phyloP scores from a whole-genome alignment of 1,139 yeast genomes.

The Trichomonascaceae sp. region DNA sequence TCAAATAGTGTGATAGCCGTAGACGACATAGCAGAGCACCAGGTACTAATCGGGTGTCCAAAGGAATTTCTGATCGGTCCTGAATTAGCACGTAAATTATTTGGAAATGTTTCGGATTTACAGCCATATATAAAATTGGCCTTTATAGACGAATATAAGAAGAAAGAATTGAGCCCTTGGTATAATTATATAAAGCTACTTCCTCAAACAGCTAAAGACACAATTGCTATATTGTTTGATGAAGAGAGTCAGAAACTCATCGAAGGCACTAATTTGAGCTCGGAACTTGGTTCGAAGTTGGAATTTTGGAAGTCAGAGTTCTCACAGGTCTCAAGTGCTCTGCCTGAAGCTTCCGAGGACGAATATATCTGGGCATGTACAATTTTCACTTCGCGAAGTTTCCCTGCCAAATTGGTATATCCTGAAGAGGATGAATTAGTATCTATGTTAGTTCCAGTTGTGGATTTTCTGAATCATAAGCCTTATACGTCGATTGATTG shows the following conservation, averaged over 20 bases:
- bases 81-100: conserved; percentile 17
- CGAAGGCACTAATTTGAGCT: conserved; percentile 54
- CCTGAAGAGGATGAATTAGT: conserved; percentile 39
- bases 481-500: conserved; percentile 61
- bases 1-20: conserved; percentile 18
- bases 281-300: conserved; percentile 28
- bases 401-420: conserved; percentile 52
- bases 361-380: conserved; percentile 69
- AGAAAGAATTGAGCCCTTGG: conserved; percentile 24
- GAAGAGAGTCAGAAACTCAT: conserved; percentile 39
- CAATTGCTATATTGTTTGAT: conserved; percentile 62
- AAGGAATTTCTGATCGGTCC: conserved; percentile 25
- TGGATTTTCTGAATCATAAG: conserved; percentile 72
- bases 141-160: conserved; percentile 19
- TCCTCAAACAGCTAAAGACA: conserved; percentile 45
- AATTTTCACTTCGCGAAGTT: conserved; percentile 70
- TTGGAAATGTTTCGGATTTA: conserved; percentile 13
- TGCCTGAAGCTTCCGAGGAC: conserved; percentile 19
- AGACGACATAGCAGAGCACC: conserved; percentile 17
- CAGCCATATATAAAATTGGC: conserved; percentile 23
- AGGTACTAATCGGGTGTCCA: conserved; percentile 23
- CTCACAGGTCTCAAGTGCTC: conserved; percentile 11
- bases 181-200: conserved; percentile 52
- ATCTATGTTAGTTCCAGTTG: conserved; percentile 69
- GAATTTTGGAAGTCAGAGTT: conserved; percentile 31